Evolutionary conservation across 768 basidiomycete genomes (phyloP).

Genomic region (Hydnum rufescens): DNA sequence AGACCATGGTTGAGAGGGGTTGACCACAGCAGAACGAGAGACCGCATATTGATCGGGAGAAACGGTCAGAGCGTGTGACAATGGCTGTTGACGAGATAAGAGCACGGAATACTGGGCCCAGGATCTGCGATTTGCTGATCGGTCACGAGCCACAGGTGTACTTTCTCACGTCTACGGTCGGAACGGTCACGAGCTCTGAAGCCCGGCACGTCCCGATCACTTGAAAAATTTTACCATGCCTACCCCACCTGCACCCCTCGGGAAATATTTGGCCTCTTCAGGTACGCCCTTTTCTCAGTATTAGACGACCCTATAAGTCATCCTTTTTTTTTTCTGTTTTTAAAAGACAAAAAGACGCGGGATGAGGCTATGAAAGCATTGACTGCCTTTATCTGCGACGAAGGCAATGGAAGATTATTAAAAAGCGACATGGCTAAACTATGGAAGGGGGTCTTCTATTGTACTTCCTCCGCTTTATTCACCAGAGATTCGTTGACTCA

Average conservation of each 20-base stretch:
- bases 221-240: no score
- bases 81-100: no score
- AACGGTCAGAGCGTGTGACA: no score
- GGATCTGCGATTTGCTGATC: no score
- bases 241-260: conserved; percentile 31
- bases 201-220: no score
- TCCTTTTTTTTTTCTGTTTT: conserved; percentile 3
- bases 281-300: conserved; percentile 28
- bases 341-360: conserved; percentile 72
- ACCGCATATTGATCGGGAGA: no score
- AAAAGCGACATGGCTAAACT: conserved; percentile 72
- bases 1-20: no score
- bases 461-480: conserved; percentile 25
- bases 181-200: no score
- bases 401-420: conserved; percentile 34
- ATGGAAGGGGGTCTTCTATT: conserved; percentile 98
- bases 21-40: no score
- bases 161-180: no score
- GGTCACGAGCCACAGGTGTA: no score
- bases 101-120: no score
- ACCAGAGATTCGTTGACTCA: neutral
- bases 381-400: conserved; percentile 55
- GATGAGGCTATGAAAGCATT: conserved; percentile 80
- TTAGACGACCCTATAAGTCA: conserved; percentile 2
- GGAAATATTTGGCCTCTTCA: conserved; percentile 81